Evolutionary conservation across 2,329 filamentous ascomycete genomes (phyloP).

Genomic region (Claviceps sp.): DNA sequence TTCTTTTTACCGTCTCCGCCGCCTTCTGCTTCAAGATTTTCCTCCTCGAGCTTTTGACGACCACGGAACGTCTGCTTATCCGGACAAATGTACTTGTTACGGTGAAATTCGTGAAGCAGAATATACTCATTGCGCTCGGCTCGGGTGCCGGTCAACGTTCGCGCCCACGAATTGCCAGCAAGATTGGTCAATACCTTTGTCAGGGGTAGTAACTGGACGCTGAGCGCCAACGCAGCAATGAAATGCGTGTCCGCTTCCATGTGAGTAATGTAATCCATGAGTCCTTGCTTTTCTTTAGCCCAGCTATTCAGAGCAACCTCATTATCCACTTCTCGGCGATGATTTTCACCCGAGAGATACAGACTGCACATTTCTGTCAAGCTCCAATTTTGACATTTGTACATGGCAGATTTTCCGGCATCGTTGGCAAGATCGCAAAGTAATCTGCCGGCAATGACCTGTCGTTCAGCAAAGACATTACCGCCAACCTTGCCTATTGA

Average conservation of each 20-base stretch:
- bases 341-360: constrained; percentile 61
- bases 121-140: constrained; percentile 99
- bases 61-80: constrained; percentile 80
- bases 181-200: constrained; percentile 94
- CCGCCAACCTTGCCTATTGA: constrained; percentile 75
- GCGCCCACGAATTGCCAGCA: constrained; percentile 95
- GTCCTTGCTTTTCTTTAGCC: constrained; percentile 62
- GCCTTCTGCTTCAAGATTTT: constrained; percentile 51
- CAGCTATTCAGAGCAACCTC: constrained; percentile 77
- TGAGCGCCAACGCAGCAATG: constrained; percentile 78
- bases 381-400: constrained; percentile 95
- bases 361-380: constrained; percentile 94
- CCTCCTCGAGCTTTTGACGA: constrained; percentile 59
- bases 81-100: constrained; percentile 94
- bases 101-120: constrained; percentile 89
- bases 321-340: constrained; percentile 74
- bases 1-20: constrained; percentile 80
- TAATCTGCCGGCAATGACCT: constrained; percentile 75
- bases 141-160: constrained; percentile 87
- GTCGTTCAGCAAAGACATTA: constrained; percentile 85
- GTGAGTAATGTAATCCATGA: constrained; percentile 88
- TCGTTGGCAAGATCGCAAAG: constrained; percentile 94
- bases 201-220: constrained; percentile 81
- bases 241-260: constrained; percentile 94
- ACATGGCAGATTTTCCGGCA: constrained; percentile 92